Evolutionary conservation across 805 yeast species (phyloP).

Genomic region (Hanseniaspora taiwanica): DNA sequence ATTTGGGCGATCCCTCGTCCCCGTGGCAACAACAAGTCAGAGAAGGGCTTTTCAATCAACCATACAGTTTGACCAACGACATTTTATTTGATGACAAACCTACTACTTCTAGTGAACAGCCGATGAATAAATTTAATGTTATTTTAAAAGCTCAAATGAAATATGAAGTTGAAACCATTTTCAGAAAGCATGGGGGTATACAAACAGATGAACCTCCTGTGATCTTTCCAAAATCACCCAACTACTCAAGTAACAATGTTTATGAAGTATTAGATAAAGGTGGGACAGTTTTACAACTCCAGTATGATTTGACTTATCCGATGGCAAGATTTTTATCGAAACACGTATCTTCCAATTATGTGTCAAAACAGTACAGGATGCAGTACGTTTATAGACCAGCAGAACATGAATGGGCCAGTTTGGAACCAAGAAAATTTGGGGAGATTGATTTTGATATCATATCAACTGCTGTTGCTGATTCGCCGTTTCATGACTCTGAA

Average conservation of each 20-base stretch:
- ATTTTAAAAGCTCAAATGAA: constrained; percentile 48
- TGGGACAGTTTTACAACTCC: constrained; percentile 80
- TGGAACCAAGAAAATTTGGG: constrained; percentile 63
- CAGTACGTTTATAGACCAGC: constrained; percentile 74
- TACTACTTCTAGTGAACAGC: constrained; percentile 4
- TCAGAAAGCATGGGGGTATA: constrained; percentile 76
- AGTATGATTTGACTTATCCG: constrained; percentile 83
- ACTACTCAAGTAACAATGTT: constrained; percentile 43
- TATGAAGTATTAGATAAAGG: constrained; percentile 74
- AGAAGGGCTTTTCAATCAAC: constrained; percentile 71
- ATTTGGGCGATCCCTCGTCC: constrained; percentile 78
- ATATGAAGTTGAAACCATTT: constrained; percentile 46
- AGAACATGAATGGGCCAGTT: constrained; percentile 35
- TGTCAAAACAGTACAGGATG: constrained; percentile 51
- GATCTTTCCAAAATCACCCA: constrained; percentile 72
- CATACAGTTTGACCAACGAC: constrained; percentile 75
- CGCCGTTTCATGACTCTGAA: constrained; percentile 71
- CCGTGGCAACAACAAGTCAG: constrained; percentile 93
- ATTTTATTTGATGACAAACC: constrained; percentile 55
- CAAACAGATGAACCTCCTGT: constrained; percentile 53
- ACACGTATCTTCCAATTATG: constrained; percentile 9
- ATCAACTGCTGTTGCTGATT: constrained; percentile 33
- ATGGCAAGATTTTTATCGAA: constrained; percentile 59
- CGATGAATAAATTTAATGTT: constrained; percentile 31
- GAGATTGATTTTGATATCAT: constrained; percentile 83